A percentile compares a stretch with the other conserved stretches of the same genome.
phyloP scores from a whole-genome alignment of 768 basidiomycete genomes.

The Boletus rubescentipes region DNA sequence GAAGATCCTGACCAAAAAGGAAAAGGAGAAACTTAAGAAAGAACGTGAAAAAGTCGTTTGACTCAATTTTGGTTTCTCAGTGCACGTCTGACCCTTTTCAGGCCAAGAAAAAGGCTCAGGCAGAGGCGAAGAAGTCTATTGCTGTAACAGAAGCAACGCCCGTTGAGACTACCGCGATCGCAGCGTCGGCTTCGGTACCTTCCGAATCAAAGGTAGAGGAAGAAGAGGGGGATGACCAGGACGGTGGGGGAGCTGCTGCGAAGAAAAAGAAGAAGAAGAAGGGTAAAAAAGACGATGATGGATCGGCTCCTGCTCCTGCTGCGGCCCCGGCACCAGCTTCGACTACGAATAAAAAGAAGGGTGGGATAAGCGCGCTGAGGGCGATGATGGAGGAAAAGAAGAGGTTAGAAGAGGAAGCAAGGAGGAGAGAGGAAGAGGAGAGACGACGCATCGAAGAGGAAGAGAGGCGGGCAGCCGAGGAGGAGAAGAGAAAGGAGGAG shows the following conservation, averaged over 20 bases:
- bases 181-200: slow-evolving; percentile 19
- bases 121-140: slow-evolving; percentile 72
- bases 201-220: slow-evolving; percentile 36
- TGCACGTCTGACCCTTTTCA: slow-evolving; percentile 32
- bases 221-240: slow-evolving; percentile 67
- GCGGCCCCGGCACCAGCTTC: slow-evolving; percentile 35
- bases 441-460: slow-evolving; percentile 84
- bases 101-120: slow-evolving; percentile 80
- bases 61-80: background rate
- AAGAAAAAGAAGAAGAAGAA: slow-evolving; percentile 89
- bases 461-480: slow-evolving; percentile 74
- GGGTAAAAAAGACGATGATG: slow-evolving; percentile 72
- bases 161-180: slow-evolving; percentile 21
- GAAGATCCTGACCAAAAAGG: slow-evolving; percentile 86
- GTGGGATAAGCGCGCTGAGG: slow-evolving; percentile 77
- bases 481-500: slow-evolving; percentile 73
- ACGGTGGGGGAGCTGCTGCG: slow-evolving; percentile 44
- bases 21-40: slow-evolving; percentile 97
- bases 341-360: slow-evolving; percentile 65
- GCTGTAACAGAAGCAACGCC: slow-evolving; percentile 33
- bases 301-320: slow-evolving; percentile 44
- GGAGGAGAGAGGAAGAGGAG: slow-evolving; percentile 72
- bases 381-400: slow-evolving; percentile 94
- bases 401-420: slow-evolving; percentile 81
- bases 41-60: slow-evolving; percentile 84